phyloP scores from a whole-genome alignment of 2,329 filamentous ascomycete species.

The Aureobasidium sp. region DNA sequence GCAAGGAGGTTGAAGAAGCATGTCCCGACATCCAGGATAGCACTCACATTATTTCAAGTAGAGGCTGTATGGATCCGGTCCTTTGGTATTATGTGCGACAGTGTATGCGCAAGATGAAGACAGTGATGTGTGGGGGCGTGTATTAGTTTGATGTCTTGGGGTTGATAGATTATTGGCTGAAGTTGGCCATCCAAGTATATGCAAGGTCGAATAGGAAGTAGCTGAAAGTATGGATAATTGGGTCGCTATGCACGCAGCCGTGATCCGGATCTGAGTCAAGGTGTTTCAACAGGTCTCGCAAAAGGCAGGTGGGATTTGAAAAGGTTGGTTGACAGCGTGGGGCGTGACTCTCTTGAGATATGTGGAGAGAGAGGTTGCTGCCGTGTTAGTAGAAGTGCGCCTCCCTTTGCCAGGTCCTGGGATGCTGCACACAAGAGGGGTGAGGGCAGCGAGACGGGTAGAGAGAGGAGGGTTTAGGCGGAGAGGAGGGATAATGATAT shows the following conservation, averaged over 20 bases:
- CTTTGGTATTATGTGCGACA: constrained; percentile 15
- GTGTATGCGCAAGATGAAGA: constrained; percentile 14
- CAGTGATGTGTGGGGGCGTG: constrained; percentile 3
- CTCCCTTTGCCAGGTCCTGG: constrained; percentile 1
- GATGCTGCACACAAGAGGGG: constrained; percentile 10
- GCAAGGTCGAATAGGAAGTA: constrained; percentile 14
- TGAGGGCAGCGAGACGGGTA: constrained; percentile 7
- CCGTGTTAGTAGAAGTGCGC: background rate
- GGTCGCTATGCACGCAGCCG: constrained; percentile 12
- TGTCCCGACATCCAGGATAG: constrained; percentile 12
- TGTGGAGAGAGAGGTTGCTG: constrained; percentile 7
- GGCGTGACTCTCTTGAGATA: constrained; percentile 11
- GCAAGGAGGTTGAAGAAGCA: constrained; percentile 11
- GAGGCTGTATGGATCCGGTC: constrained; percentile 13
- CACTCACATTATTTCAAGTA: constrained; percentile 15
- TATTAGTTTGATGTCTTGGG: constrained; percentile 16
- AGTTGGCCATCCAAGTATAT: constrained; percentile 14
- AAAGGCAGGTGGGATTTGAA: constrained; percentile 2
- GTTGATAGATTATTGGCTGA: constrained; percentile 5
- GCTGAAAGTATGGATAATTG: constrained; percentile 4
- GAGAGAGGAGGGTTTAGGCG: constrained; percentile 11
- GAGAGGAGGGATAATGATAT: constrained; percentile 14
- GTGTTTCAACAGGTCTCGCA: constrained; percentile 16
- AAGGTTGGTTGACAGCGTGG: constrained; percentile 8
- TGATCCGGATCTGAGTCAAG: constrained; percentile 14